phyloP scores from a whole-genome alignment of 2,329 filamentous ascomycete species.

The Ascochyta lentis region DNA sequence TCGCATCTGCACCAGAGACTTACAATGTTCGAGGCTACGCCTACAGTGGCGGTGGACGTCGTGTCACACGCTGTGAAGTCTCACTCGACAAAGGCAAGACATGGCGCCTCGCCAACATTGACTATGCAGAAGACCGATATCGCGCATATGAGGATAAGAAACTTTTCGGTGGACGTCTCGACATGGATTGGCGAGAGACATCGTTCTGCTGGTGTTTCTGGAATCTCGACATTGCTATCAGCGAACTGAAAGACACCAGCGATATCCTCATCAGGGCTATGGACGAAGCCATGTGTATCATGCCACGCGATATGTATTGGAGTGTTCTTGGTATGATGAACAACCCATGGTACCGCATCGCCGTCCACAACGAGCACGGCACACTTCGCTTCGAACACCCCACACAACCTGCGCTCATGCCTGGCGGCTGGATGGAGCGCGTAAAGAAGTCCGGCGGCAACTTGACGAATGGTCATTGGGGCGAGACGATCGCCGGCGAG shows the following conservation, averaged over 20 bases:
- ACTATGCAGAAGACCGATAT: slow-evolving; percentile 87
- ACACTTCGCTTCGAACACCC: slow-evolving; percentile 79
- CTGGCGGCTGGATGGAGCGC: slow-evolving; percentile 92
- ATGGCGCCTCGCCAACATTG: slow-evolving; percentile 78
- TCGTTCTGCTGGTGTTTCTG: slow-evolving; percentile 95
- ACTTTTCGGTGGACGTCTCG: slow-evolving; percentile 78
- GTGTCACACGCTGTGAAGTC: slow-evolving; percentile 82
- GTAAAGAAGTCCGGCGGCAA: slow-evolving; percentile 85
- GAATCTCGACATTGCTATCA: slow-evolving; percentile 71
- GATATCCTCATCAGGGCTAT: slow-evolving; percentile 85
- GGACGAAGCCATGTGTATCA: slow-evolving; percentile 87
- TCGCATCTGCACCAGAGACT: slow-evolving; percentile 56
- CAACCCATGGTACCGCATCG: slow-evolving; percentile 89
- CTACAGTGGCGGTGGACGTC: slow-evolving; percentile 84
- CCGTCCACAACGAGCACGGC: slow-evolving; percentile 72
- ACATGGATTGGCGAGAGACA: slow-evolving; percentile 81
- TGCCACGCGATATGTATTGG: slow-evolving; percentile 96
- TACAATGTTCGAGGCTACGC: slow-evolving; percentile 83
- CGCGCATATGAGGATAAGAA: slow-evolving; percentile 67
- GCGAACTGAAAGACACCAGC: slow-evolving; percentile 67
- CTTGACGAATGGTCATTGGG: slow-evolving; percentile 83
- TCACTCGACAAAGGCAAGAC: slow-evolving; percentile 82
- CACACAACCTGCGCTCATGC: slow-evolving; percentile 76
- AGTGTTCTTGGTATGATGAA: slow-evolving; percentile 97
- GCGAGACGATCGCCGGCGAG: slow-evolving; percentile 69